These are phyloP conservation scores for Salvia sclarea DNA, from an alignment of 305 asterid genomes.

Conservation along the genomic window DNA sequence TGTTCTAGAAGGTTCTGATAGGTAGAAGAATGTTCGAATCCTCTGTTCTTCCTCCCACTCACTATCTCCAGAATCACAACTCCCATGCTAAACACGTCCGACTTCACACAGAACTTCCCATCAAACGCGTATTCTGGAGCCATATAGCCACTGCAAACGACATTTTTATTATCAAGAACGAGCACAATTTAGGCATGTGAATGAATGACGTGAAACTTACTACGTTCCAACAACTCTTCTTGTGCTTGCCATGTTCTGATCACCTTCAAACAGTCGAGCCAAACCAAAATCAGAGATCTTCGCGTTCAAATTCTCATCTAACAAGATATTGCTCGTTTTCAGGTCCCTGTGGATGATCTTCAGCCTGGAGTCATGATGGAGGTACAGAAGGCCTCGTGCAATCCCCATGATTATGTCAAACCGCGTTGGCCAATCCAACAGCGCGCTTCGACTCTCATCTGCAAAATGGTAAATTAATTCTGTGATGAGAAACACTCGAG, in stretches of 20 bases:
- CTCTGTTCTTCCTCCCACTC: too few species aligned
- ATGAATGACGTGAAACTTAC: slow-evolving; percentile 2
- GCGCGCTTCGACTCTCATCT: slow-evolving; percentile 12
- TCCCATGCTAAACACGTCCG: slow-evolving; percentile 32
- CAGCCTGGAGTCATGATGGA: slow-evolving; percentile 27
- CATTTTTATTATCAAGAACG: too few species aligned
- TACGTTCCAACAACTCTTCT: slow-evolving; percentile 33
- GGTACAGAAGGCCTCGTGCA: slow-evolving; percentile 28
- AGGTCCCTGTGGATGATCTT: too few species aligned
- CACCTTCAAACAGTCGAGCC: slow-evolving; percentile 26
- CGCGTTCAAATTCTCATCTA: slow-evolving; percentile 25
- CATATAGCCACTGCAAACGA: not conserved
- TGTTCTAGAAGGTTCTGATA: slow-evolving; percentile 25
- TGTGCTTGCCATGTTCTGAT: slow-evolving; percentile 23
- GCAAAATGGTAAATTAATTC: too few species aligned
- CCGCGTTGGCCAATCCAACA: slow-evolving; percentile 23
- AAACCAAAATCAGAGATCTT: slow-evolving; percentile 34
- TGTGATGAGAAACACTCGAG: too few species aligned
- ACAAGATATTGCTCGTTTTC: slow-evolving; percentile 22
- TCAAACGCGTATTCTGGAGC: slow-evolving; percentile 46
- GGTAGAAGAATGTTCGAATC: not conserved
- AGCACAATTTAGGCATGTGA: too few species aligned
- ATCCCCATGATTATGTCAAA: slow-evolving; percentile 29
- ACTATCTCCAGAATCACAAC: slow-evolving; percentile 30
- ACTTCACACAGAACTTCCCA: slow-evolving; percentile 26